Conservation (phyloP, 495 filamentous ascomycete genomes). For the Hyaloscypha bicolor region DNA sequence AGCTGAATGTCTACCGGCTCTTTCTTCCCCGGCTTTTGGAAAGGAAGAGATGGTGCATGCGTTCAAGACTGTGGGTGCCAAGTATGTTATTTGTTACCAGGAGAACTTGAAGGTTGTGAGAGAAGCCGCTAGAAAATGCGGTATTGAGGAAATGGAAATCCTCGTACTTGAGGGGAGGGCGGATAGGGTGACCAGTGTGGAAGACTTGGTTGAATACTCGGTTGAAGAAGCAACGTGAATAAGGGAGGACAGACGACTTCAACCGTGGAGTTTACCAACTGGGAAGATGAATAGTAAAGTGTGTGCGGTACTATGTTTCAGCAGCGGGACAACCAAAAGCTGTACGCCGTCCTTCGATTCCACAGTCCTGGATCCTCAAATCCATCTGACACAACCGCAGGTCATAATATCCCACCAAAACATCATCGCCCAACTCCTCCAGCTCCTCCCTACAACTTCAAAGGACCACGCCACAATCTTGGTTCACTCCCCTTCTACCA, state of each 20-base stretch:
- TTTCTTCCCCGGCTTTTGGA: constrained; percentile 61
- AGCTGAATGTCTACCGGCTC: constrained; percentile 52
- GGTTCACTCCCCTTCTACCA: constrained; percentile 60
- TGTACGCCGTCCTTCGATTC: constrained; percentile 51
- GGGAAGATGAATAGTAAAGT: constrained; percentile 56
- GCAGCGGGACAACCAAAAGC: constrained; percentile 28
- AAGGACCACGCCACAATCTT: constrained; percentile 42
- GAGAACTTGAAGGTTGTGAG: constrained; percentile 51
- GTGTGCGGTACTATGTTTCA: constrained; percentile 52
- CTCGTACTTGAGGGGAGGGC: constrained; percentile 57
- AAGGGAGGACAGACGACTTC: constrained; percentile 10
- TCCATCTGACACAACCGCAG: constrained; percentile 41
- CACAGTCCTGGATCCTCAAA: constrained; percentile 49
- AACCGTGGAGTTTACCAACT: constrained; percentile 44
- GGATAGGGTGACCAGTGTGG: constrained; percentile 34
- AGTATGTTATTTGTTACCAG: constrained; percentile 57
- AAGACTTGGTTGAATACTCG: background rate
- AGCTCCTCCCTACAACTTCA: constrained; percentile 47
- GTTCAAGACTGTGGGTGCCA: constrained; percentile 52
- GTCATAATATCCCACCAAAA: constrained; percentile 67
- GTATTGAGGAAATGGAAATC: constrained; percentile 50
- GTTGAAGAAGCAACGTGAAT: background rate
- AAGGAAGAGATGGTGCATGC: constrained; percentile 65
- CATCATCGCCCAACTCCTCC: constrained; percentile 62
- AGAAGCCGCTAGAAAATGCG: constrained; percentile 53